Evolutionary conservation across 768 basidiomycete species (phyloP).

Genomic region (Trametes meyenii): DNA sequence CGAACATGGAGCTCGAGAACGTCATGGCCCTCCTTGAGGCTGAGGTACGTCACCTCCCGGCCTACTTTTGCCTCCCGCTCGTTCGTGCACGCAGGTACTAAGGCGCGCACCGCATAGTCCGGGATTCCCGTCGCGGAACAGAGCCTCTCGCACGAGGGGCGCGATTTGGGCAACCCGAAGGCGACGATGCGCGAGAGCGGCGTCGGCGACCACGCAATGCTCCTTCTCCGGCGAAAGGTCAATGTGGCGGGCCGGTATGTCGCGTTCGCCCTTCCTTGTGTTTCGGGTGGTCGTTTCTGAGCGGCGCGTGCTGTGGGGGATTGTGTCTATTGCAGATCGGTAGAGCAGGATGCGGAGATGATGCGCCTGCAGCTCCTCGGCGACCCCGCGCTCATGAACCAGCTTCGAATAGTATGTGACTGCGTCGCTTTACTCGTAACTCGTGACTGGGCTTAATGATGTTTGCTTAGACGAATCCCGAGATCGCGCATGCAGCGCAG

Average conservation of each 20-base stretch:
- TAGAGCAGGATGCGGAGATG: slow-evolving; percentile 86
- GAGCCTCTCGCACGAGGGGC: slow-evolving; percentile 65
- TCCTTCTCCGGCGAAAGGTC: slow-evolving; percentile 68
- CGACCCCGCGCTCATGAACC: slow-evolving; percentile 76
- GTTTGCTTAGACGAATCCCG: slow-evolving; percentile 74
- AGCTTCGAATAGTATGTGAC: slow-evolving; percentile 63
- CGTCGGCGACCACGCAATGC: slow-evolving; percentile 63
- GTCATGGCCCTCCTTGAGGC: slow-evolving; percentile 94
- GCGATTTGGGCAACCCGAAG: slow-evolving; percentile 66
- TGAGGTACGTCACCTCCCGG: slow-evolving; percentile 60
- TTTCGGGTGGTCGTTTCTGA: neutral
- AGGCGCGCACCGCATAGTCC: slow-evolving; percentile 49
- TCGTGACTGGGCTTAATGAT: neutral
- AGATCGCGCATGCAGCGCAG: slow-evolving; percentile 72
- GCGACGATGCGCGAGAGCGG: slow-evolving; percentile 70
- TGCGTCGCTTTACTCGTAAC: neutral
- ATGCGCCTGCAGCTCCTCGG: slow-evolving; percentile 88
- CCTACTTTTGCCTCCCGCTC: neutral
- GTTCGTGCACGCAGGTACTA: neutral
- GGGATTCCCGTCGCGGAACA: slow-evolving; percentile 75
- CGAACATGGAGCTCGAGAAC: slow-evolving; percentile 89
- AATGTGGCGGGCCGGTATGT: slow-evolving; percentile 47
- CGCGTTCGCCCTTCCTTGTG: slow-evolving; percentile 2
- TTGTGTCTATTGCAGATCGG: slow-evolving; percentile 44
- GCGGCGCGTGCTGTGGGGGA: neutral